Evolutionary conservation across 257 asterid genomes (phyloP).

Genomic region (Solanum gracilifrons): DNA sequence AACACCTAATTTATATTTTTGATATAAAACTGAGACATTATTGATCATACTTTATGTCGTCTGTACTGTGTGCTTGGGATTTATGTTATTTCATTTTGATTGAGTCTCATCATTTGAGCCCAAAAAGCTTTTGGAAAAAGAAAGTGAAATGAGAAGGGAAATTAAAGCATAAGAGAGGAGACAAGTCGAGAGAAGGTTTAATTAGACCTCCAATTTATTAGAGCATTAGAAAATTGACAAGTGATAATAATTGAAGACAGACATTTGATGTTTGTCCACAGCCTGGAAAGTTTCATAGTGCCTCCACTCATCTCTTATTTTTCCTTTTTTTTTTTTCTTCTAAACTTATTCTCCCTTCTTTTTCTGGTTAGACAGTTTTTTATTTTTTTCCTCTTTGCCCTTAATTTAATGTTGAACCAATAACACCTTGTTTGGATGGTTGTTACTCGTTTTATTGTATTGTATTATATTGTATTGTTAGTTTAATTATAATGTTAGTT

Average conservation of each 20-base stretch:
- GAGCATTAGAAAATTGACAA: background rate
- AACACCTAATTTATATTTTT: background rate
- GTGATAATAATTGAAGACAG: background rate
- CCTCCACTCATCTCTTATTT: background rate
- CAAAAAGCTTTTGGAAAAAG: background rate
- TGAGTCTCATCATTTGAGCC: background rate
- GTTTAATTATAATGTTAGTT: too few relatives aligned
- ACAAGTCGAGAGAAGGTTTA: background rate
- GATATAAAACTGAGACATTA: background rate
- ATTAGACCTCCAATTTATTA: background rate
- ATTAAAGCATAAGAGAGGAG: background rate
- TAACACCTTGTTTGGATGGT: too few relatives aligned
- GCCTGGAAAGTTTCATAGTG: background rate
- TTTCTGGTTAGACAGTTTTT: background rate
- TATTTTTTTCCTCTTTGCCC: background rate
- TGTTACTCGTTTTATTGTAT: too few relatives aligned
- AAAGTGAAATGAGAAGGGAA: background rate
- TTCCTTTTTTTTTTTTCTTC: background rate
- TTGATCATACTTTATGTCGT: background rate
- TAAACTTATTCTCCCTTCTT: background rate
- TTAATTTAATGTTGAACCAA: background rate
- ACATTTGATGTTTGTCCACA: background rate
- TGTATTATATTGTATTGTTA: too few relatives aligned
- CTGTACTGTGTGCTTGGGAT: background rate
- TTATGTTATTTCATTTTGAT: background rate